phyloP scores from a whole-genome alignment of 2,329 filamentous ascomycete genomes.

The Aspergillus unguis region DNA sequence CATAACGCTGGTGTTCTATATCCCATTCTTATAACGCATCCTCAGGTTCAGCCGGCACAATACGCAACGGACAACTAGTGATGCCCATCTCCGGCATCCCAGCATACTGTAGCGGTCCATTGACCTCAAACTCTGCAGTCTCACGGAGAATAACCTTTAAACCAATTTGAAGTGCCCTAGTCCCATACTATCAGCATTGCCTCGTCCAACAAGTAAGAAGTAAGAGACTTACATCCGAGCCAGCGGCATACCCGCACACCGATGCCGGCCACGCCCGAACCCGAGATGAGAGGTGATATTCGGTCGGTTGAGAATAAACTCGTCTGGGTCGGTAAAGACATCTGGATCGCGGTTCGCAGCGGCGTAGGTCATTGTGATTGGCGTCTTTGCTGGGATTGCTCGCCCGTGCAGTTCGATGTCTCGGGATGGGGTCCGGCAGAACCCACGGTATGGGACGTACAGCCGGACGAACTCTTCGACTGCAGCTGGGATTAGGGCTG shows the following conservation, averaged over 20 bases:
- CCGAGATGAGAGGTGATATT: constrained; percentile 14
- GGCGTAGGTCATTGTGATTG: constrained; percentile 14
- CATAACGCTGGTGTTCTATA: too few relatives aligned
- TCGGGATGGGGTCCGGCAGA: constrained; percentile 8
- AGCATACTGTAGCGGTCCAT: not conserved
- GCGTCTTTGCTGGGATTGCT: not conserved
- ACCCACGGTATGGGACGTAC: constrained; percentile 15
- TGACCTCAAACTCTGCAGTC: not conserved
- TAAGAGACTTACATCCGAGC: constrained; percentile 14
- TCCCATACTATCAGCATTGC: too few relatives aligned
- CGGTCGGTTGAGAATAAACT: constrained; percentile 6
- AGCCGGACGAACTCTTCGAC: constrained; percentile 12
- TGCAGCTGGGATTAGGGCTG: constrained; percentile 8
- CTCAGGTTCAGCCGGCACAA: not conserved
- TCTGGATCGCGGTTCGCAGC: constrained; percentile 13
- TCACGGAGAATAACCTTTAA: not conserved
- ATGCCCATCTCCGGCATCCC: constrained; percentile 9
- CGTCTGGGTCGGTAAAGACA: constrained; percentile 4
- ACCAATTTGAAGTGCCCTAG: constrained; percentile 2
- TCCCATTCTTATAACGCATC: too few relatives aligned
- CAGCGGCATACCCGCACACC: constrained; percentile 14
- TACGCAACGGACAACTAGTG: not conserved
- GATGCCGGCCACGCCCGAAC: constrained; percentile 11
- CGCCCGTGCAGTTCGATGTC: constrained; percentile 6
- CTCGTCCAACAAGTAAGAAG: too few relatives aligned